Percentiles rank a stretch among this genome's conserved stretches.
Conservation (phyloP, 148 eudicot genomes). For the Amaranthus palmeri region DNA sequence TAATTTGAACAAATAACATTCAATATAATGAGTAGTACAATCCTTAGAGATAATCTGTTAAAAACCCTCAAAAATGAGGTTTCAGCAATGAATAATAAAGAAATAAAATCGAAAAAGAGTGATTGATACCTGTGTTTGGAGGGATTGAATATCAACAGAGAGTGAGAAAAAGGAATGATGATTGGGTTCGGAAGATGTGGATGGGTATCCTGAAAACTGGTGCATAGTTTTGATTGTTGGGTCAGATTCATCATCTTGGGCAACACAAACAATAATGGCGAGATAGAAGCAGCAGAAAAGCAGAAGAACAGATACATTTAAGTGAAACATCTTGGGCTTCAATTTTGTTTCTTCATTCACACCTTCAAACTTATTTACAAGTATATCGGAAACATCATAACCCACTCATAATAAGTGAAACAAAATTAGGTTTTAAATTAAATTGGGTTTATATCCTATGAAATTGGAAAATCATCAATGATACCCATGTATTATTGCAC, state of each 20-base stretch:
- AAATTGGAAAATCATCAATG: too few species aligned
- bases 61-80: conserved; percentile 10
- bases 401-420: too few species aligned
- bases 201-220: conserved; percentile 63
- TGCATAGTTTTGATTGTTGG: conserved; percentile 59
- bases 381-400: too few species aligned
- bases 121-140: conserved; percentile 60
- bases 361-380: too few species aligned
- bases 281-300: neutral
- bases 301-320: conserved; percentile 3
- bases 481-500: too few species aligned
- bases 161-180: conserved; percentile 39
- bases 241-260: conserved; percentile 33
- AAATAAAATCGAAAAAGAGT: conserved; percentile 1
- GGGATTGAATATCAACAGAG: conserved; percentile 42
- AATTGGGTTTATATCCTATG: too few species aligned
- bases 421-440: too few species aligned
- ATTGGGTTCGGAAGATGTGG: conserved; percentile 45
- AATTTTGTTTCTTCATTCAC: too few species aligned
- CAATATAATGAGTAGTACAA: too few species aligned
- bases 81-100: neutral
- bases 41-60: neutral
- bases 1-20: neutral
- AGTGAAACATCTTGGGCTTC: neutral
- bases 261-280: neutral